Evolutionary conservation across 1,139 yeast species (phyloP).

Genomic region (Geotrichum aggregatum): DNA sequence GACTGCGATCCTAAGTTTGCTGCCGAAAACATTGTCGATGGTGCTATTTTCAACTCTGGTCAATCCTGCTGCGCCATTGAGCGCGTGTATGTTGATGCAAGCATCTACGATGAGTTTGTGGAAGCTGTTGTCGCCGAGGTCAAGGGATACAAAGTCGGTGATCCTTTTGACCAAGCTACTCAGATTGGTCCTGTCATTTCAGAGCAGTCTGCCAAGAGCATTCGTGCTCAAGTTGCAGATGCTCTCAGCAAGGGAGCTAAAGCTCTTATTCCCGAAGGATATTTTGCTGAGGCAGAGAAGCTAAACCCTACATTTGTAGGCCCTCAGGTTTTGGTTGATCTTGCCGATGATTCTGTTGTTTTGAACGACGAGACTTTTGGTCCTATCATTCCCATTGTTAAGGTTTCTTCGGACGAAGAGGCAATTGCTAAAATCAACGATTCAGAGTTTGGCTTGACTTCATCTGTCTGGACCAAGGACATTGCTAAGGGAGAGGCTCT

Average conservation of each 20-base stretch:
- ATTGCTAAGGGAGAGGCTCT: slow-evolving; percentile 51
- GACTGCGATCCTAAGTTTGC: slow-evolving; percentile 53
- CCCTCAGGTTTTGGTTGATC: slow-evolving; percentile 77
- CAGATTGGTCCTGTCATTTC: slow-evolving; percentile 80
- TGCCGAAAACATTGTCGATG: slow-evolving; percentile 79
- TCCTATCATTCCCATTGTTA: slow-evolving; percentile 41
- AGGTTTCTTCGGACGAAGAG: slow-evolving; percentile 41
- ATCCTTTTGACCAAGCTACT: slow-evolving; percentile 66
- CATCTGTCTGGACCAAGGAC: slow-evolving; percentile 54
- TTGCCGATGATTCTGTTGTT: slow-evolving; percentile 60
- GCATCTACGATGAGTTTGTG: slow-evolving; percentile 64
- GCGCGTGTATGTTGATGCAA: slow-evolving; percentile 69
- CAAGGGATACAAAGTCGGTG: slow-evolving; percentile 51
- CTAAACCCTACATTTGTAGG: slow-evolving; percentile 66
- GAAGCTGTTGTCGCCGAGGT: slow-evolving; percentile 61
- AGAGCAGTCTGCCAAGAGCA: slow-evolving; percentile 64
- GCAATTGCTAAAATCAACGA: slow-evolving; percentile 39
- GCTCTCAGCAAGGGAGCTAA: slow-evolving; percentile 70
- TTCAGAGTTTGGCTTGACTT: slow-evolving; percentile 48
- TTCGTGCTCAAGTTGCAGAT: slow-evolving; percentile 62
- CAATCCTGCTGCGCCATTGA: slow-evolving; percentile 91
- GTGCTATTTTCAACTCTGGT: slow-evolving; percentile 80
- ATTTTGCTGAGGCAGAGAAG: slow-evolving; percentile 37
- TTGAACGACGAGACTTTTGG: slow-evolving; percentile 79
- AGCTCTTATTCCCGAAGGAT: slow-evolving; percentile 65